Evolutionary conservation across 345 rosid species (phyloP).

Genomic region (Moricandia arvensis): DNA sequence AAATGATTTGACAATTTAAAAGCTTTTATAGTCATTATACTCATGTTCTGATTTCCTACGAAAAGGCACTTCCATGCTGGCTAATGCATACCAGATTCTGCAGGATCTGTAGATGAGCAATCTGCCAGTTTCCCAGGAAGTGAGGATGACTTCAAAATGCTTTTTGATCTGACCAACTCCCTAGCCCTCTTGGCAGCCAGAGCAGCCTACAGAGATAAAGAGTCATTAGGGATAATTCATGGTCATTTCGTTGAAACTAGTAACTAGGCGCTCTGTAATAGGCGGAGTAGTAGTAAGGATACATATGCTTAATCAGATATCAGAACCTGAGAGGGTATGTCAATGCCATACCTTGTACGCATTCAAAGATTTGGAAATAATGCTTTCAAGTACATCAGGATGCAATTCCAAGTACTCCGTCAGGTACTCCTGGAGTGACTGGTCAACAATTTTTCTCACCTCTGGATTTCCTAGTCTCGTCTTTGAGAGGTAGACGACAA

Average conservation of each 20-base stretch:
- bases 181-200: conserved; percentile 97
- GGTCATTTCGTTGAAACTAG: conserved; percentile 7
- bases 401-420: conserved; percentile 94
- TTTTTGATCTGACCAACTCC: conserved; percentile 89
- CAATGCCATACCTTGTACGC: conserved; percentile 74
- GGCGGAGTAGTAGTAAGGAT: neutral
- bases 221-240: neutral
- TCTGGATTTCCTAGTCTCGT: conserved; percentile 99
- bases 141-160: conserved; percentile 86
- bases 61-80: conserved; percentile 54
- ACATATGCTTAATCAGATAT: neutral
- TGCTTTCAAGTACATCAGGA: conserved; percentile 90
- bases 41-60: conserved; percentile 71
- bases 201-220: conserved; percentile 69
- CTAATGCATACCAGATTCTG: conserved; percentile 69
- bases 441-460: conserved; percentile 91
- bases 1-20: neutral
- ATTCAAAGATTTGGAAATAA: conserved; percentile 85
- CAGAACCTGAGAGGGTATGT: neutral
- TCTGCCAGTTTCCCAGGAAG: conserved; percentile 99
- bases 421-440: conserved; percentile 89
- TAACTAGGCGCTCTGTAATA: neutral
- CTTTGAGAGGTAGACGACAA: conserved; percentile 39
- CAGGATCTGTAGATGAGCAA: conserved; percentile 90
- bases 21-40: neutral